phyloP scores from a whole-genome alignment of 345 rosid species.

The Euphorbia pulcherrima region DNA sequence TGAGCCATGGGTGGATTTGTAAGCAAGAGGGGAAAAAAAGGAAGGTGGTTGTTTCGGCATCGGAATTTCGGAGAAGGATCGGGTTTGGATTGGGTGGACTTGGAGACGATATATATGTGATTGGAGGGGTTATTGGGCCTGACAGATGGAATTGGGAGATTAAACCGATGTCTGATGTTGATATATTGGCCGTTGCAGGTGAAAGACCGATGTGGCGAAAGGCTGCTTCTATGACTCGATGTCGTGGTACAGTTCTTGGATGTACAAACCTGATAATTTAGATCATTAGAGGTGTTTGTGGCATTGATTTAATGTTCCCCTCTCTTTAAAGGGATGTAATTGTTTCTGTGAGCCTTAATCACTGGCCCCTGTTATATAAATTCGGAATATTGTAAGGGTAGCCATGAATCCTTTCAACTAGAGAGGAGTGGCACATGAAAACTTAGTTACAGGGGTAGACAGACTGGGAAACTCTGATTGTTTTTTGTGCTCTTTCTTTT shows the following conservation, averaged over 20 bases:
- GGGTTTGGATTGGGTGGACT: constrained; percentile 74
- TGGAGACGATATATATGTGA: constrained; percentile 62
- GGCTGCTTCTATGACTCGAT: constrained; percentile 70
- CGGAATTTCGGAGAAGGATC: constrained; percentile 79
- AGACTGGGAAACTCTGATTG: background rate
- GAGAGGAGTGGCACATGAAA: background rate
- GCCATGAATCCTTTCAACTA: background rate
- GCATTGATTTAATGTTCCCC: constrained; percentile 21
- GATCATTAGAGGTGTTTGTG: constrained; percentile 11
- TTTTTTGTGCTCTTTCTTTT: background rate
- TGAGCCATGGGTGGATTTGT: constrained; percentile 63
- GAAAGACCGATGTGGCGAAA: constrained; percentile 78
- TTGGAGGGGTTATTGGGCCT: constrained; percentile 94
- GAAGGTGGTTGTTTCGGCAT: constrained; percentile 63
- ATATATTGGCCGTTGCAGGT: constrained; percentile 48
- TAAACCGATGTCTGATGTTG: constrained; percentile 68
- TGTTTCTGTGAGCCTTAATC: constrained; percentile 12
- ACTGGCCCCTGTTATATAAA: constrained; percentile 4
- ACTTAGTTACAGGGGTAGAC: background rate
- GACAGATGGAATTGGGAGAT: constrained; percentile 79
- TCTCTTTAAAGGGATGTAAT: constrained; percentile 22
- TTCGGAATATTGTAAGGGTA: background rate
- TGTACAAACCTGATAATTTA: constrained; percentile 77
- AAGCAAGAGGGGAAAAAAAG: constrained; percentile 53
- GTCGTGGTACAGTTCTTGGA: constrained; percentile 82